A percentile compares a stretch with the other conserved stretches of the same genome.
These are phyloP conservation scores for Penicillium sp. DNA, from an alignment of 2,329 filamentous ascomycete species.

Conservation along the genomic window DNA sequence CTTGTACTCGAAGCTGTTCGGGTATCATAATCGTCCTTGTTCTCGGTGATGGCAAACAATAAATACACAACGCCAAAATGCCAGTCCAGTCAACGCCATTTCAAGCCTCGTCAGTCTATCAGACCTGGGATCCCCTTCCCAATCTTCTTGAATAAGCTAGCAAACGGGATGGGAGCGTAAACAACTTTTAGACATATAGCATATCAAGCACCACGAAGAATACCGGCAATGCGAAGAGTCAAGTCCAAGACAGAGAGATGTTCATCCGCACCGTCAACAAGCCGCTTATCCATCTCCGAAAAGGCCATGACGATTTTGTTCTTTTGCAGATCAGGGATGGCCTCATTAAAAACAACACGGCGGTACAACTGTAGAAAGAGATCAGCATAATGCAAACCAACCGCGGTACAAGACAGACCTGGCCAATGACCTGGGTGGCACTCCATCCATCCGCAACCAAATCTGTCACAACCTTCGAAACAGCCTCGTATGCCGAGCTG, in stretches of 20 bases:
- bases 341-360: conserved; percentile 73
- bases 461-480: conserved; percentile 76
- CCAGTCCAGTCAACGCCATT: neutral
- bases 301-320: conserved; percentile 84
- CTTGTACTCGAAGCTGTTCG: too few relatives aligned
- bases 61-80: conserved; percentile 14
- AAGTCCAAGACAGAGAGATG: conserved; percentile 86
- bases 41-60: too few relatives aligned
- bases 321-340: conserved; percentile 77
- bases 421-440: conserved; percentile 75
- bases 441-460: conserved; percentile 97
- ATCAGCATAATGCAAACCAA: conserved; percentile 6
- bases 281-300: conserved; percentile 86
- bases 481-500: conserved; percentile 61
- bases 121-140: too few relatives aligned
- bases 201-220: conserved; percentile 47
- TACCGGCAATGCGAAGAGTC: conserved; percentile 69
- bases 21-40: too few relatives aligned
- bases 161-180: too few relatives aligned
- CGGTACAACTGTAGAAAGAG: conserved; percentile 56
- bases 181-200: neutral
- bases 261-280: conserved; percentile 93
- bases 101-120: neutral
- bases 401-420: conserved; percentile 49
- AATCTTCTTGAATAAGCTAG: too few relatives aligned